Evolutionary conservation across 2,329 filamentous ascomycete species (phyloP), one percentile per base, ranked within the genome.

Genomic region (Fusarium gaditjirri): DNA sequence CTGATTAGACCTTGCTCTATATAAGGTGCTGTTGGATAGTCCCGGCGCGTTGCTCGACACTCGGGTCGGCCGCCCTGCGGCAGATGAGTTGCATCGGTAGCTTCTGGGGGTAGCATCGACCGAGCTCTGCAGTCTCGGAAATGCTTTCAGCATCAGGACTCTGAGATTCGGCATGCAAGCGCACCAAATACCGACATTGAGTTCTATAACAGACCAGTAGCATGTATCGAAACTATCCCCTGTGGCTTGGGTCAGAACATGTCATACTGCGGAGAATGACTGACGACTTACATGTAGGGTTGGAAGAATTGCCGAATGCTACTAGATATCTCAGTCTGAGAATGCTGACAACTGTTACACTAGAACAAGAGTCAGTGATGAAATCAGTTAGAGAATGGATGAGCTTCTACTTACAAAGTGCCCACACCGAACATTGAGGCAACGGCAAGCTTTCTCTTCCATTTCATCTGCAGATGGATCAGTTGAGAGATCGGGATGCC

Each of bases 201-300:
- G 39, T 7, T 65, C 62, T 17, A 65, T 65, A 0, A 58, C 61
- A 8, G 62, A 65, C 62, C 62, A 65, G n/a, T 65, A 65, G 21
- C 61, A 65, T 6, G 62, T 65, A 6, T 65, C 25, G 5, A 43
- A 65, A 21, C 54, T 65, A 29, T 65, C 50, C 62, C 61, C 61
- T 64, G 9, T 3, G 6, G 2, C 2, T 1, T 3, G 11, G 2
- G 8, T 63, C 33, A 62, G 54, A 39, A 29, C 21, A 17, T 17
- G 14, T 6, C 2, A 2, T 4, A 17, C 3, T 4, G 2, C 3
- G 16, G 5, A 19, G 14, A 31, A 4, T 29, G 3, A 19, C 17
- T 2, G 11, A 21, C 1, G 5, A 5, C 74, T 59, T 3, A 65
- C 65, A 68, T 6, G 64, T 67, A 6, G 63, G 63, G 27, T 68